Conservation (phyloP, 306 rosid genomes). For the Ammopiptanthus mongolicus region DNA sequence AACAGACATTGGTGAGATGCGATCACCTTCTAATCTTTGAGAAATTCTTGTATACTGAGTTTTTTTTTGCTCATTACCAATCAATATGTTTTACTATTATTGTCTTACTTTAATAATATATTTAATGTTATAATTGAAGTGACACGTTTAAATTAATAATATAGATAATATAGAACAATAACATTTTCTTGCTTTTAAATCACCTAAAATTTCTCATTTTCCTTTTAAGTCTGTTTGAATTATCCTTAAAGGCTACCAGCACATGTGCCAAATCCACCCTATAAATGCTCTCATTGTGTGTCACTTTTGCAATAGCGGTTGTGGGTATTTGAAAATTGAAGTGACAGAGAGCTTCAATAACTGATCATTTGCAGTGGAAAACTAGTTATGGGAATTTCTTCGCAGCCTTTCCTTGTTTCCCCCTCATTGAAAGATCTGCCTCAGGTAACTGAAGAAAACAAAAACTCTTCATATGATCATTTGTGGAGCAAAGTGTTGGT, state of each 20-base stretch:
- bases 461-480: conserved; percentile 23
- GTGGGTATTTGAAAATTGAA: neutral
- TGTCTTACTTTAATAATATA: too few relatives aligned
- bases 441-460: conserved; percentile 1
- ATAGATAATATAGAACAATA: too few relatives aligned
- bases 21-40: too few relatives aligned
- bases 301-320: conserved; percentile 18
- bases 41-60: too few relatives aligned
- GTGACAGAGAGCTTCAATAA: neutral
- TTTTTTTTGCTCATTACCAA: too few relatives aligned
- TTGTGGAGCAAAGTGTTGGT: conserved; percentile 33
- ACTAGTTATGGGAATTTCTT: conserved; percentile 48
- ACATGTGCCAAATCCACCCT: neutral
- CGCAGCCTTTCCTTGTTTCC: conserved; percentile 33
- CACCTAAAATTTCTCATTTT: too few relatives aligned
- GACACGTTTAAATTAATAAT: neutral
- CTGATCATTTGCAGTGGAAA: neutral
- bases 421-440: conserved; percentile 23
- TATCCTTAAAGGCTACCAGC: conserved; percentile 35
- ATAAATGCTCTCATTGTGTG: conserved; percentile 15
- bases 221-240: conserved; percentile 5
- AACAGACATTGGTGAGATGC: too few relatives aligned
- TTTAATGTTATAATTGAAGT: neutral
- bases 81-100: neutral
- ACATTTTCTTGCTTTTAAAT: too few relatives aligned